Base-by-base conservation (phyloP, 495 filamentous ascomycete genomes). In the Terfezia boudieri region DNA sequence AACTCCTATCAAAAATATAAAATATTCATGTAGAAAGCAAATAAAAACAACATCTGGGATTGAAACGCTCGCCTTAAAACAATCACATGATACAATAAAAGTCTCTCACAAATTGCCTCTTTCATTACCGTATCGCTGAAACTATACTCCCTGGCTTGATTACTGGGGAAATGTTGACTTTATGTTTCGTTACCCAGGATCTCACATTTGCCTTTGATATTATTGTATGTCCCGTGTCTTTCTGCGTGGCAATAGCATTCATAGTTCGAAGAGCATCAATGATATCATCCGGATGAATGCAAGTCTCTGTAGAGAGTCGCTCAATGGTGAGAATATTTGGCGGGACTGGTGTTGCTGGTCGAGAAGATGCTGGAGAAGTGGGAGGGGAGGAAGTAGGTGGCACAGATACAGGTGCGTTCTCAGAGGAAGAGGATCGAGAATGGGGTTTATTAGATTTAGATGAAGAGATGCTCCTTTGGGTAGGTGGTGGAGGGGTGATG, bases 221-320 rank as follows among this genome's bases (percentile, higher is more conserved):
- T 14, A 46, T 46, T 2, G 41, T 46, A 14, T 14, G 12, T 20
- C 41, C 41, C 17, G 41, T 46, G 17, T 20, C 17, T 14, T 14
- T 14, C 17, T 46, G 41, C 14, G 8, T 46, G 17, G 41, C 12
- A 46, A 62, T 54, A 0, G 60, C 60, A 23, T 59, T 53, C 60
- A 62, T 62, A 17, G 51, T 54, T 41, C 52, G 58, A 23, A 62
- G 55, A 16, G 56, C 55, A 10, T 57, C 37, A 9, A 54, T 53
- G 8, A 65, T 59, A 20, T 65, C 62, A 17, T 65, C 62, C 14
- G 57, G 56, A 37, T 57, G 55, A 22, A 65, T 62, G 54, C 58
- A 65, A 2, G 62, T 65, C 36, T 57, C 58, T 8, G 49, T 37
- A 16, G 62, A 64, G 16, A 65, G 50, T 10, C 59, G 57, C 4